Evolutionary conservation across 768 basidiomycete species (phyloP).

Genomic region (Termitomyces sp.): DNA sequence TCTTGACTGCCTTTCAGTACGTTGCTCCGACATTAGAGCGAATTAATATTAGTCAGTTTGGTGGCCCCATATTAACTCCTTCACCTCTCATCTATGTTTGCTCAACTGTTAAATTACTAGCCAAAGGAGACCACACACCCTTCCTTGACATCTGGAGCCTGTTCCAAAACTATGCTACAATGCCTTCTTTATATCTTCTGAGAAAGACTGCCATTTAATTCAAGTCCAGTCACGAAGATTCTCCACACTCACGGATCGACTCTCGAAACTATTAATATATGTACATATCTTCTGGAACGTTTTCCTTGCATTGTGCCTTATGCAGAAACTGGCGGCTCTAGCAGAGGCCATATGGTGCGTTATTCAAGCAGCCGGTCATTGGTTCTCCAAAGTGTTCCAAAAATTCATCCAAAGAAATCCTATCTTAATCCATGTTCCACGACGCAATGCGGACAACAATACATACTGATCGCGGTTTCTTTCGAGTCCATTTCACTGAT

Average conservation of each 20-base stretch:
- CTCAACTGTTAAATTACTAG: constrained; percentile 29
- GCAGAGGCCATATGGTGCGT: no score
- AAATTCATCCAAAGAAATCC: no score
- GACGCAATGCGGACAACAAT: no score
- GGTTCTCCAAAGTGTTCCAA: no score
- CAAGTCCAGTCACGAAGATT: background rate
- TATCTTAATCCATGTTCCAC: no score
- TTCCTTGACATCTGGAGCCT: constrained; percentile 26
- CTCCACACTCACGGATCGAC: background rate
- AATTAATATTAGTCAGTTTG: constrained; percentile 17
- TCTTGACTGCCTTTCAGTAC: constrained; percentile 28
- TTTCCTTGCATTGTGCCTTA: background rate
- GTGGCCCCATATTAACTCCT: constrained; percentile 30
- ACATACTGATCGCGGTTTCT: no score
- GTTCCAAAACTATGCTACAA: constrained; percentile 21
- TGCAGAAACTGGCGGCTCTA: background rate
- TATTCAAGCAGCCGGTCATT: no score
- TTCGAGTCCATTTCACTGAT: no score
- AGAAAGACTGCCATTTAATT: background rate
- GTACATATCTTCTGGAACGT: background rate
- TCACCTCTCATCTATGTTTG: constrained; percentile 22
- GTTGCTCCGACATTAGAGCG: constrained; percentile 3
- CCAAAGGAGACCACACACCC: constrained; percentile 26
- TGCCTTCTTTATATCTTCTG: background rate
- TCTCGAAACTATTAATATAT: constrained; percentile 1